A percentile compares a stretch with the other conserved stretches of the same genome.
Evolutionary conservation across 345 rosid genomes (phyloP).

Genomic region (Chamaenerion angustifolium): DNA sequence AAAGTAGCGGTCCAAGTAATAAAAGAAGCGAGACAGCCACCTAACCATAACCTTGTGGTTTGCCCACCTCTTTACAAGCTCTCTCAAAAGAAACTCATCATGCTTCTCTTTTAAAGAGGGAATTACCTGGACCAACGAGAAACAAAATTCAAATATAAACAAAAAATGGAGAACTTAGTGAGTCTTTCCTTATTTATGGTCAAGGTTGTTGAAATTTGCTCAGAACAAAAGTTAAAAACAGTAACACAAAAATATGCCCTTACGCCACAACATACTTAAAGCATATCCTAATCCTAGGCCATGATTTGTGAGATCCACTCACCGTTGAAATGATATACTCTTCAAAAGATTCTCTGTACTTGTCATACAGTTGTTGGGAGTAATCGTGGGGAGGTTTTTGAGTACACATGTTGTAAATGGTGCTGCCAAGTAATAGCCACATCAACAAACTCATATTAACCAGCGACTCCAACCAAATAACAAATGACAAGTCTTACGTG

Average conservation of each 20-base stretch:
- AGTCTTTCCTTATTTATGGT: too few species aligned
- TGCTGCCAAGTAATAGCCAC: constrained; percentile 17
- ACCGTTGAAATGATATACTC: constrained; percentile 41
- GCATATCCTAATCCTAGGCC: background rate
- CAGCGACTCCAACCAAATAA: background rate
- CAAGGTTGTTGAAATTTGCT: too few species aligned
- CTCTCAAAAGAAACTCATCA: constrained; percentile 49
- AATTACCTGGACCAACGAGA: constrained; percentile 20
- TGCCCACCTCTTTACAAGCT: constrained; percentile 43
- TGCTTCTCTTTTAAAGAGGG: constrained; percentile 47
- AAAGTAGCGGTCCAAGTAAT: constrained; percentile 50
- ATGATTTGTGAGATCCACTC: background rate
- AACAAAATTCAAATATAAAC: too few species aligned
- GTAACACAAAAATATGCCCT: background rate
- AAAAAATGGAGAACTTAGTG: too few species aligned
- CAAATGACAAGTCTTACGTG: constrained; percentile 21
- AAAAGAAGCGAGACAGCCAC: constrained; percentile 51
- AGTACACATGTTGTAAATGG: constrained; percentile 64
- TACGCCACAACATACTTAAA: too few species aligned
- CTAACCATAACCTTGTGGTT: constrained; percentile 53
- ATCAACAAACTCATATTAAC: background rate
- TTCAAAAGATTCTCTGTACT: constrained; percentile 45
- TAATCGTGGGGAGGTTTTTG: constrained; percentile 61
- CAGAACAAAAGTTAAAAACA: background rate
- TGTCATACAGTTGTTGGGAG: constrained; percentile 64